phyloP scores from a whole-genome alignment of 805 yeast species.

The Metschnikowia bowlesiae region DNA sequence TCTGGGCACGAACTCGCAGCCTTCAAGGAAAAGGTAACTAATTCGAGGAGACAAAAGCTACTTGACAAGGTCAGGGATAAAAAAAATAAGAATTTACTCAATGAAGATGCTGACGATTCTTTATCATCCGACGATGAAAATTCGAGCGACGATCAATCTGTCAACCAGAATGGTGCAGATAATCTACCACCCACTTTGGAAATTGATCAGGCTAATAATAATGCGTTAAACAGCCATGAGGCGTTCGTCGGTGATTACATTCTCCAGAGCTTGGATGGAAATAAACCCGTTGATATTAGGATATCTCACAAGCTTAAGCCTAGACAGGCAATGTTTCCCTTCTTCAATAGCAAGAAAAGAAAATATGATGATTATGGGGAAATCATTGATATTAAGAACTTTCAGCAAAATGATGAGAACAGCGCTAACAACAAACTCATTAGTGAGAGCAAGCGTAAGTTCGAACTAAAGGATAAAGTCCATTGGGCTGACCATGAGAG shows the following conservation, averaged over 20 bases:
- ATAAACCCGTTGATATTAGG: conserved; percentile 52
- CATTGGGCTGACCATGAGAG: conserved; percentile 24
- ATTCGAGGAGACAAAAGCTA: conserved; percentile 40
- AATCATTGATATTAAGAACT: conserved; percentile 61
- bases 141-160: conserved; percentile 30
- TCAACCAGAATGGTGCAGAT: neutral
- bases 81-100: conserved; percentile 36
- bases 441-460: conserved; percentile 35
- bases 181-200: neutral
- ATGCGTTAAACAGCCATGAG: conserved; percentile 38
- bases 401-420: conserved; percentile 50
- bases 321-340: conserved; percentile 72
- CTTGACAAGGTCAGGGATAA: conserved; percentile 40
- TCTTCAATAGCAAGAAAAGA: conserved; percentile 42
- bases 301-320: conserved; percentile 41
- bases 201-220: conserved; percentile 7
- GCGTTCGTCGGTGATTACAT: conserved; percentile 37
- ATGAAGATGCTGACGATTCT: conserved; percentile 23
- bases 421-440: conserved; percentile 32
- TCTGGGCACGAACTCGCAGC: conserved; percentile 46
- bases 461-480: conserved; percentile 29
- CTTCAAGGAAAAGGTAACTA: conserved; percentile 44
- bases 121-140: conserved; percentile 23
- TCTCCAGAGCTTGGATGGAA: conserved; percentile 35
- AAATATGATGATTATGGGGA: conserved; percentile 88